Evolutionary conservation across 345 rosid genomes (phyloP).

Genomic region (Citrus sinensis): DNA sequence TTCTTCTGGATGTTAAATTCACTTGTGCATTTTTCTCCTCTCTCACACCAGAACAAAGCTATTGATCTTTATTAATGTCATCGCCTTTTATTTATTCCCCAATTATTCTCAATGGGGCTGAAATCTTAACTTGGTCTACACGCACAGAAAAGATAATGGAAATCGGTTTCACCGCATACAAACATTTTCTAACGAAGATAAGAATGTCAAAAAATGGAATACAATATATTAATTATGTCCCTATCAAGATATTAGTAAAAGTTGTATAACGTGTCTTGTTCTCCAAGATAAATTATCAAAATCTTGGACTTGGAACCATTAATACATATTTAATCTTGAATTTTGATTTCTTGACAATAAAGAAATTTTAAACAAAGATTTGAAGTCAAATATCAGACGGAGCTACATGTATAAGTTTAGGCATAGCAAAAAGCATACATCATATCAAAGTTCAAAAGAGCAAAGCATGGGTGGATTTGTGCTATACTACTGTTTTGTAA

Average conservation of each 20-base stretch:
- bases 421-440: too few species aligned
- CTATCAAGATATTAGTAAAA: neutral
- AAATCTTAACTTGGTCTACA: neutral
- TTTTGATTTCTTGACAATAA: neutral
- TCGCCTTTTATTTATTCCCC: too few species aligned
- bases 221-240: neutral
- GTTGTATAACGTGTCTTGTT: neutral
- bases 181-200: neutral
- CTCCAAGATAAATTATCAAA: neutral
- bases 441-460: neutral
- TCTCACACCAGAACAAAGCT: neutral
- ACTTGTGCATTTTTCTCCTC: neutral
- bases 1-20: neutral
- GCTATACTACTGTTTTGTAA: neutral
- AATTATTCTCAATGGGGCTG: neutral
- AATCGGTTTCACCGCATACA: neutral
- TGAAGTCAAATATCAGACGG: neutral
- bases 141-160: neutral
- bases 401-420: neutral
- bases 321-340: neutral
- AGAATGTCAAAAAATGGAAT: too few species aligned
- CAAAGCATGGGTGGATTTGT: neutral
- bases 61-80: neutral
- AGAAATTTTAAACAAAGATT: neutral
- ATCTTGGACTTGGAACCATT: neutral